These are phyloP conservation scores for Amanita jacksonii DNA, from an alignment of 768 basidiomycete species.

Conservation along the genomic window DNA sequence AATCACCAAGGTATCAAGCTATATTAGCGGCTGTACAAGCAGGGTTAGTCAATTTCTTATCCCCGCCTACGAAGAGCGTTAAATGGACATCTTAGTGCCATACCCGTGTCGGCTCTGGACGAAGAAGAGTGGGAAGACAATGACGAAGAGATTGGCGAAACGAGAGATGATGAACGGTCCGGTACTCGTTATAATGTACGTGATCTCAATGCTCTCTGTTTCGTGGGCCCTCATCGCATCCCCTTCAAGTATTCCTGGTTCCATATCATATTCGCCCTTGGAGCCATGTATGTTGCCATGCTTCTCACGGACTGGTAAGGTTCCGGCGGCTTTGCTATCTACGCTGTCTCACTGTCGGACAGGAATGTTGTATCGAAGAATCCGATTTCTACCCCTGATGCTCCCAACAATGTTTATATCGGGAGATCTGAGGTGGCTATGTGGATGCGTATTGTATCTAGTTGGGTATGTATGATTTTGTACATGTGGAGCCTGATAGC, in stretches of 20 bases:
- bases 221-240: background rate
- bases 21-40: constrained; percentile 93
- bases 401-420: constrained; percentile 74
- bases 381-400: constrained; percentile 32
- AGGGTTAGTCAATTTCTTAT: constrained; percentile 45
- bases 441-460: constrained; percentile 98
- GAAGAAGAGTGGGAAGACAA: constrained; percentile 61
- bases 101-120: constrained; percentile 87
- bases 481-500: constrained; percentile 86
- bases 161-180: constrained; percentile 84
- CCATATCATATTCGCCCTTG: constrained; percentile 95
- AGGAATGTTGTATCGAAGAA: constrained; percentile 70
- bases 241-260: constrained; percentile 87
- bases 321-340: background rate
- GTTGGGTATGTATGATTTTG: constrained; percentile 85
- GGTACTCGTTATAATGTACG: constrained; percentile 92
- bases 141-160: constrained; percentile 70
- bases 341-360: background rate
- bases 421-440: constrained; percentile 94
- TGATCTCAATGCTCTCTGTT: no score
- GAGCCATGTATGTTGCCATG: constrained; percentile 96
- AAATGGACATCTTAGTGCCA: constrained; percentile 43
- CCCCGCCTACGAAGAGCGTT: background rate
- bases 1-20: constrained; percentile 88
- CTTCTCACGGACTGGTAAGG: constrained; percentile 93